Percentiles rank a stretch among this genome's conserved stretches.
Evolutionary conservation across 2,329 filamentous ascomycete species (phyloP).

Genomic region (Teratosphaeria pseudoeucalypti): DNA sequence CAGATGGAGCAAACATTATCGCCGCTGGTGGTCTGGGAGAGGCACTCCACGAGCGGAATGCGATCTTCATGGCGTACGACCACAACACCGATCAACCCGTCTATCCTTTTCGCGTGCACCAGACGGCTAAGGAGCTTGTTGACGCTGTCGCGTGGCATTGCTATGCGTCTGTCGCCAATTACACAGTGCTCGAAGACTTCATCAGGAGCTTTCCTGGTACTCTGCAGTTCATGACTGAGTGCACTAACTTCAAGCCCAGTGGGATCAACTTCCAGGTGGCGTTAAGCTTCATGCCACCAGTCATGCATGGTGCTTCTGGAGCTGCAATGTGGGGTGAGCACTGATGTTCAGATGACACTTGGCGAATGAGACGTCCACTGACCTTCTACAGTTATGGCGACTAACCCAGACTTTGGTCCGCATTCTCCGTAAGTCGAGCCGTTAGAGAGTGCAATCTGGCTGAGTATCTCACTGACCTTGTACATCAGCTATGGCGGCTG

Average conservation of each 20-base stretch:
- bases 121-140: conserved; percentile 21
- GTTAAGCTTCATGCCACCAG: conserved; percentile 15
- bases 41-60: conserved; percentile 10
- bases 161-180: conserved; percentile 23
- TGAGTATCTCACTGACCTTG: background rate
- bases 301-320: conserved; percentile 39
- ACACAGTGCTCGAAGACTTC: conserved; percentile 31
- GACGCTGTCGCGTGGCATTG: conserved; percentile 31
- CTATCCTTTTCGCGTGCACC: conserved; percentile 27
- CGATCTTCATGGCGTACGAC: conserved; percentile 29
- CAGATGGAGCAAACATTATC: conserved; percentile 25
- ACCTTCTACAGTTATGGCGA: conserved; percentile 27
- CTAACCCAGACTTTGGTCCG: conserved; percentile 35
- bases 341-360: too few relatives aligned
- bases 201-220: conserved; percentile 30
- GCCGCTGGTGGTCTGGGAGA: conserved; percentile 20
- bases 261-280: conserved; percentile 12
- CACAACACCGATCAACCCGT: conserved; percentile 29
- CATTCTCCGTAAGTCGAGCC: conserved; percentile 21
- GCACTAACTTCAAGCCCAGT: conserved; percentile 25
- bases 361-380: too few relatives aligned
- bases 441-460: background rate
- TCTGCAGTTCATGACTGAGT: conserved; percentile 42
- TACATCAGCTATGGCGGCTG: conserved; percentile 27
- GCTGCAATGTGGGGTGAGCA: conserved; percentile 30